A percentile compares a stretch with the other conserved stretches of the same genome.
Conservation (phyloP, 2,329 filamentous ascomycete genomes). For the Curvularia spicifera region DNA sequence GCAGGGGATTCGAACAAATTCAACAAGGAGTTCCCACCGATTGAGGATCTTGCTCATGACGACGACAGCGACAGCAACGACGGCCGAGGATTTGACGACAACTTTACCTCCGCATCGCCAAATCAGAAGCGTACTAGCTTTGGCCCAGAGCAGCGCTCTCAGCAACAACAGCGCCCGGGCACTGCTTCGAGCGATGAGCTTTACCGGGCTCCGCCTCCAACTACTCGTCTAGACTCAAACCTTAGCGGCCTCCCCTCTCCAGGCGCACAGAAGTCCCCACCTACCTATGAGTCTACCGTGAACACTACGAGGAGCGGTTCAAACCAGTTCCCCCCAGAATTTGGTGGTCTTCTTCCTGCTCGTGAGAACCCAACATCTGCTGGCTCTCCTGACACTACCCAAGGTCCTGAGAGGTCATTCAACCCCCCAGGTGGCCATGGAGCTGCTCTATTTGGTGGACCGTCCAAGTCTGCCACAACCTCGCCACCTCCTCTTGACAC, state of each 20-base stretch:
- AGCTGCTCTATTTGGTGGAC: conserved; percentile 50
- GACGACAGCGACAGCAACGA: conserved; percentile 77
- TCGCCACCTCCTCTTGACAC: conserved; percentile 50
- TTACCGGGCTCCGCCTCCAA: conserved; percentile 44
- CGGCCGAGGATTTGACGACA: conserved; percentile 85
- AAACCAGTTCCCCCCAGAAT: conserved; percentile 61
- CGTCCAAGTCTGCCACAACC: conserved; percentile 45
- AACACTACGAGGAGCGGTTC: conserved; percentile 44
- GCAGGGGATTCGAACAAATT: conserved; percentile 57
- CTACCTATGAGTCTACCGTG: conserved; percentile 59
- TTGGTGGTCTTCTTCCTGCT: conserved; percentile 62
- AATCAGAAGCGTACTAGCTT: conserved; percentile 42
- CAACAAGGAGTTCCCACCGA: conserved; percentile 87
- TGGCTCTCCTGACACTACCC: conserved; percentile 42
- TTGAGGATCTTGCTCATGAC: conserved; percentile 81
- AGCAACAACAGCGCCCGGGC: conserved; percentile 36
- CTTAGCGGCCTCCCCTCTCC: conserved; percentile 57
- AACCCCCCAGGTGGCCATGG: conserved; percentile 49
- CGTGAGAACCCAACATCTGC: conserved; percentile 59
- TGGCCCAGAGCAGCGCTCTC: conserved; percentile 34
- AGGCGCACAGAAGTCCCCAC: conserved; percentile 65
- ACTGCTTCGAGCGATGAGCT: conserved; percentile 42
- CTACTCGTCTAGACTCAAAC: conserved; percentile 45
- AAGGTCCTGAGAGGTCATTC: conserved; percentile 50
- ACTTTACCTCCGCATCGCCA: conserved; percentile 74